phyloP scores from a whole-genome alignment of 139 green algal species.

The Asterochloris sp. region DNA sequence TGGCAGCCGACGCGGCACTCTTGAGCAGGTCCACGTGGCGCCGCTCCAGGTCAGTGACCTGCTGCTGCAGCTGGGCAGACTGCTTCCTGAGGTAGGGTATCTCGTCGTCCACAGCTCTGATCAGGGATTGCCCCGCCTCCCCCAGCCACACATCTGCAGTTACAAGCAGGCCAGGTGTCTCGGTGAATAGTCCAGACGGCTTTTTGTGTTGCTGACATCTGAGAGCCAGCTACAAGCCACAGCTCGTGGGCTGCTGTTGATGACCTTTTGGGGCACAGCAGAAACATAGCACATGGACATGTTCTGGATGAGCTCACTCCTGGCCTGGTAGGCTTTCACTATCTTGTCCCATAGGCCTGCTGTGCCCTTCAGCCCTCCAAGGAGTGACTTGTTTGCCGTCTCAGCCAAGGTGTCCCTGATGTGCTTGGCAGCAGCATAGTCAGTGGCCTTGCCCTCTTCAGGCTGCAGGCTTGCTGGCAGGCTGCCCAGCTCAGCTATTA shows the following conservation, averaged over 20 bases:
- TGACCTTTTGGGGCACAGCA: too few relatives aligned
- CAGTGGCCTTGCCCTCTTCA: constrained; percentile 28
- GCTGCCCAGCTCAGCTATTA: constrained; percentile 33
- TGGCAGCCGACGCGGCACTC: constrained; percentile 41
- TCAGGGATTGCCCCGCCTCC: constrained; percentile 54
- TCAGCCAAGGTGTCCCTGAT: constrained; percentile 56
- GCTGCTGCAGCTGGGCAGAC: constrained; percentile 37
- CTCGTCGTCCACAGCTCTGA: constrained; percentile 74
- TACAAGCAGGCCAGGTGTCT: too few relatives aligned
- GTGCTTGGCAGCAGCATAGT: constrained; percentile 48
- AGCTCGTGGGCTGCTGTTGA: too few relatives aligned
- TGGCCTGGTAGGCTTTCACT: constrained; percentile 66
- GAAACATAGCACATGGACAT: too few relatives aligned
- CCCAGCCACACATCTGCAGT: constrained; percentile 53
- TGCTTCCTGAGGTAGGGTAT: constrained; percentile 68
- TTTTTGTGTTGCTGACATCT: too few relatives aligned
- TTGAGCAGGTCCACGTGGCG: constrained; percentile 53
- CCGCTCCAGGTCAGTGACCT: constrained; percentile 62
- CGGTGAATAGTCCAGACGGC: too few relatives aligned
- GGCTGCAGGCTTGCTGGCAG: constrained; percentile 42
- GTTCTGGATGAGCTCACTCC: constrained; percentile 41
- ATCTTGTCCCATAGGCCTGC: constrained; percentile 73
- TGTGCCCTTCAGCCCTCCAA: constrained; percentile 59
- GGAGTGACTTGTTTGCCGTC: constrained; percentile 55
- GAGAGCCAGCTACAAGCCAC: too few relatives aligned